Conservation (phyloP, 2,329 filamentous ascomycete genomes). For the Xylariaceae sp. region DNA sequence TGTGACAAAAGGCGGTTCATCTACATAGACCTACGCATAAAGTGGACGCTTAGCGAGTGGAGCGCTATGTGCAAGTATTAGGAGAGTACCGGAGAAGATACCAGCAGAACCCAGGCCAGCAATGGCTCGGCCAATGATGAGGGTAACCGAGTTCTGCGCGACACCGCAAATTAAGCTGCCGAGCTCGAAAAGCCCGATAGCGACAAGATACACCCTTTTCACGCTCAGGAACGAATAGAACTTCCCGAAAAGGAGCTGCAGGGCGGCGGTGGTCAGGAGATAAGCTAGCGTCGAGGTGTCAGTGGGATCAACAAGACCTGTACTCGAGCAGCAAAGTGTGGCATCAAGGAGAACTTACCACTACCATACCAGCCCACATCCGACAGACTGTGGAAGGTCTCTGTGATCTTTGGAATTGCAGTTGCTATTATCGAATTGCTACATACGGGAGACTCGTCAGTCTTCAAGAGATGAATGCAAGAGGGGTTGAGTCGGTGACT, state of each 20-base stretch:
- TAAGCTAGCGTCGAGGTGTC: no score
- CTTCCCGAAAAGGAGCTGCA: conserved; percentile 47
- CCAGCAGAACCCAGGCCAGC: conserved; percentile 47
- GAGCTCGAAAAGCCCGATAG: conserved; percentile 50
- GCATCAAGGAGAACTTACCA: no score
- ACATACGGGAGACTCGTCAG: no score
- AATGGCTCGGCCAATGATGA: conserved; percentile 41
- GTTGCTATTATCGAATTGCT: conserved; percentile 49
- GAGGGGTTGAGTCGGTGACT: no score
- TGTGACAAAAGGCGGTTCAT: no score
- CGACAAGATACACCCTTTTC: conserved; percentile 46
- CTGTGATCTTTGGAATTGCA: conserved; percentile 52
- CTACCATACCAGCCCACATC: conserved; percentile 58
- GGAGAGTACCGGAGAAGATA: conserved; percentile 48
- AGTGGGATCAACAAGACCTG: no score
- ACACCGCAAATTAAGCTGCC: conserved; percentile 48
- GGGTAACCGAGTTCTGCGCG: conserved; percentile 37
- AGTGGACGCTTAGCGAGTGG: conserved; percentile 36
- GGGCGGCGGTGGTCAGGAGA: conserved; percentile 47
- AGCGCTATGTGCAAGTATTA: conserved; percentile 45
- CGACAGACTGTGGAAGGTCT: conserved; percentile 48
- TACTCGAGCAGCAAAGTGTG: no score
- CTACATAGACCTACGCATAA: conserved; percentile 26
- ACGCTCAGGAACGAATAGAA: conserved; percentile 50
- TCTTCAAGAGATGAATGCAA: no score